phyloP scores from a whole-genome alignment of 2,329 filamentous ascomycete genomes.

The Rosellinia necatrix region DNA sequence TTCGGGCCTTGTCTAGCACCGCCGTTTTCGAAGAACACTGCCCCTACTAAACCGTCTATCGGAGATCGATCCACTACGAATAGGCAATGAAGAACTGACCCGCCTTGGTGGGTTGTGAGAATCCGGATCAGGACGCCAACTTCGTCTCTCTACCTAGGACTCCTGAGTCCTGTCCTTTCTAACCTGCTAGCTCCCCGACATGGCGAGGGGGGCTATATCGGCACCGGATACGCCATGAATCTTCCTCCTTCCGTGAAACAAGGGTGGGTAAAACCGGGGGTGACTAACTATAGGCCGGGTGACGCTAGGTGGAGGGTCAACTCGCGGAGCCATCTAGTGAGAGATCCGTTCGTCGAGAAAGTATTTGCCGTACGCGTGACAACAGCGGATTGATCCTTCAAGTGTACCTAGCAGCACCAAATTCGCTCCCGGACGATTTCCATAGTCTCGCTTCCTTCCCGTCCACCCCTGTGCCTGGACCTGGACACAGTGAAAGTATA shows the following conservation, averaged over 20 bases:
- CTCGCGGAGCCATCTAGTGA: not conserved
- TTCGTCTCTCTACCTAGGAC: not conserved
- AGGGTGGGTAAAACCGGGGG: conserved; percentile 15
- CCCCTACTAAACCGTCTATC: conserved; percentile 9
- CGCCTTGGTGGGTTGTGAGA: not conserved
- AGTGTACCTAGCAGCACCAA: conserved; percentile 4
- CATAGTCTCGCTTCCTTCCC: not conserved
- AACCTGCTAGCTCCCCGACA: conserved; percentile 1
- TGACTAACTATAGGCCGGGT: conserved; percentile 17
- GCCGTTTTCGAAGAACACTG: not conserved
- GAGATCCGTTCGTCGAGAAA: conserved; percentile 3
- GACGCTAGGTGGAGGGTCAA: conserved; percentile 14
- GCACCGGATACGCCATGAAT: conserved; percentile 6
- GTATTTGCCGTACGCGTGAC: conserved; percentile 18
- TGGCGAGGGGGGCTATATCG: not conserved
- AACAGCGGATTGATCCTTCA: conserved; percentile 9
- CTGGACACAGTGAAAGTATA: conserved; percentile 17
- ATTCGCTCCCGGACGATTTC: conserved; percentile 1
- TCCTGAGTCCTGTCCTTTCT: not conserved
- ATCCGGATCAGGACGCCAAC: not conserved
- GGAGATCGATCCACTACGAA: conserved; percentile 3
- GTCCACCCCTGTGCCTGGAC: not conserved
- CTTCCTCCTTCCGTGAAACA: not conserved
- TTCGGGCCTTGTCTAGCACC: not conserved
- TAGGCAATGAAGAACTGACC: not conserved